Evolutionary conservation across 371 early-diverging fungal genomes (phyloP).

Genomic region (Massospora cicadina): DNA sequence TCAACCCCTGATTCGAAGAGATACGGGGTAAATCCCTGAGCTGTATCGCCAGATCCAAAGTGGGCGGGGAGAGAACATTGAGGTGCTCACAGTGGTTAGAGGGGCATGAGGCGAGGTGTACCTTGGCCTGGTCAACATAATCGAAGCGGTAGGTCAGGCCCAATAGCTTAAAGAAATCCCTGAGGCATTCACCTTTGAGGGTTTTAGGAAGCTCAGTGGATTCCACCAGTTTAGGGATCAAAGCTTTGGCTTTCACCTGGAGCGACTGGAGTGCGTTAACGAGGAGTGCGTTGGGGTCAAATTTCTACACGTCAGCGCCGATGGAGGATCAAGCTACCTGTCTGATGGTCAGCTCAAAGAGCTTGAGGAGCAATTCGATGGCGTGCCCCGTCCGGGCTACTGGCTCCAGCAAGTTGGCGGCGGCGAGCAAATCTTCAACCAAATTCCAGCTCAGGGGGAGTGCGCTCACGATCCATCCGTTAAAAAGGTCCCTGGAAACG

Average conservation of each 20-base stretch:
- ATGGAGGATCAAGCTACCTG: not conserved
- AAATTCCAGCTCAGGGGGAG: not conserved
- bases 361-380: not conserved
- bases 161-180: not conserved
- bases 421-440: not conserved
- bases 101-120: not conserved
- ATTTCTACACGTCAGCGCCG: not conserved
- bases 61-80: not conserved
- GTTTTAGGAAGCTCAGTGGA: not conserved
- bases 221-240: not conserved
- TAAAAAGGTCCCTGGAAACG: not conserved
- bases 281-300: not conserved
- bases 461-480: not conserved
- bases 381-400: not conserved
- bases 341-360: not conserved
- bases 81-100: not conserved
- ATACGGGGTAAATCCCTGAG: not conserved
- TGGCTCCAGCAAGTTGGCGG: not conserved
- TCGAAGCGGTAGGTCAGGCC: not conserved
- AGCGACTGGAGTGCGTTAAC: not conserved
- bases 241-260: not conserved
- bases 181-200: not conserved
- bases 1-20: not conserved
- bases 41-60: not conserved
- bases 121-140: not conserved